phyloP scores from a whole-genome alignment of 179 eudicot species.

The Silene vulgaris region DNA sequence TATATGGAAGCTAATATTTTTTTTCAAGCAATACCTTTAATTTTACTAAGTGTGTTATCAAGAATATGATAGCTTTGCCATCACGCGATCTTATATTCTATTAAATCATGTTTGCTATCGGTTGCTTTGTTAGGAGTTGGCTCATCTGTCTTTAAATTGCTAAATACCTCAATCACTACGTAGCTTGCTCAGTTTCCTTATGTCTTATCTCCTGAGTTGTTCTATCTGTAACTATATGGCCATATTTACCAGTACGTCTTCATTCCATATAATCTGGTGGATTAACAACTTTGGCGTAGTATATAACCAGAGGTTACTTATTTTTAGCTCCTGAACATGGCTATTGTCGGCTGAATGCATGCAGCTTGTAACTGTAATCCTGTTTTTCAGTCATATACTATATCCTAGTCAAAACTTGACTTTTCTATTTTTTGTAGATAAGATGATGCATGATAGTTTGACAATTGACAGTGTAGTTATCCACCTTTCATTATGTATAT shows the following conservation, averaged over 20 bases:
- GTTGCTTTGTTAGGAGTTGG: background rate
- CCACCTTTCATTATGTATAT: too few relatives aligned
- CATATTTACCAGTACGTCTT: background rate
- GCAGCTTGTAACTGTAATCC: slow-evolving; percentile 3
- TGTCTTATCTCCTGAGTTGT: background rate
- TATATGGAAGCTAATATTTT: too few relatives aligned
- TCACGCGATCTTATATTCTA: background rate
- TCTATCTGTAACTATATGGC: background rate
- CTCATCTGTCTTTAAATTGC: background rate
- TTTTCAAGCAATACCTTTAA: background rate
- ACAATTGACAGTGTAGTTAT: too few relatives aligned
- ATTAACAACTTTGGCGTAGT: background rate
- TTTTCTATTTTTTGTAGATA: too few relatives aligned
- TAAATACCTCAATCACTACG: background rate
- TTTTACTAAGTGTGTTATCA: background rate
- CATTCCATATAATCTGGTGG: background rate
- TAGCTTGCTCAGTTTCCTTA: background rate
- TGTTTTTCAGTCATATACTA: background rate
- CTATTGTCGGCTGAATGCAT: background rate
- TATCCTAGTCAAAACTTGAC: too few relatives aligned
- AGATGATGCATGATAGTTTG: too few relatives aligned
- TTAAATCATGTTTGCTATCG: background rate
- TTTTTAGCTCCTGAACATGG: background rate
- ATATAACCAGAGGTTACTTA: background rate
- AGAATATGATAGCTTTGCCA: background rate